Evolutionary conservation across 768 basidiomycete species (phyloP), one percentile per base, ranked within the genome.

Genomic region (Calocera viscosa): DNA sequence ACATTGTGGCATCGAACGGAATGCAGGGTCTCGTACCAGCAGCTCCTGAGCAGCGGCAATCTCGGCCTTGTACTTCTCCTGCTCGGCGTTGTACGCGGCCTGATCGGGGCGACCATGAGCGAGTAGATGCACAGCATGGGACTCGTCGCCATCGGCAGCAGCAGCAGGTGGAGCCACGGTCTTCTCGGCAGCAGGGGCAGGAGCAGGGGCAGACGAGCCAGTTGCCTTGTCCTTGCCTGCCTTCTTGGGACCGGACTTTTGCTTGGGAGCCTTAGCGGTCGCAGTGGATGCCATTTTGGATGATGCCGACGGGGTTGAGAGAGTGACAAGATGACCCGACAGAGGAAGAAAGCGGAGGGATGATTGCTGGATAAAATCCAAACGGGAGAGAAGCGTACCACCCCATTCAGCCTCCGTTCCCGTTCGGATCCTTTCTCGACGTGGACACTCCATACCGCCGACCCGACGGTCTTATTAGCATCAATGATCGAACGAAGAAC

Each of bases 41-140:
- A 91, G 88, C 24, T 76, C 77, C 76, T 96, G 91, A 63, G 93
- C 76, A 60, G 78, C 81, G 68, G 94, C 94, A 72, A 97, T 94
- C 73, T 94, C 89, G 28, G 81, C 77, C 77, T 89, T 92, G 70
- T 94, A 79, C 72, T 77, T 84, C 65, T 89, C 86, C 77, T 94
- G 91, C 78, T 97, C 93, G 10, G 81, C 82, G 65, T 96, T 90
- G 75, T 89, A 89, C n/a, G 77, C 79, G 63, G 82, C 82, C 77
- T 92, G 93, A 82, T 96, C 94, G 34, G 94, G 94, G 74, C 81
- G 90, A 49, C 83, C 53, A 30, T 22, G 14, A 14, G 53, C 49
- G 17, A 70, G 60, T 12, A 69, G 69, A 28, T 66, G 68, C 64
- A 66, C 47, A 33, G 64, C 64, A 39, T 63, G 47, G 17, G 11